phyloP scores from a whole-genome alignment of 257 asterid species.

The Ilex asprella region DNA sequence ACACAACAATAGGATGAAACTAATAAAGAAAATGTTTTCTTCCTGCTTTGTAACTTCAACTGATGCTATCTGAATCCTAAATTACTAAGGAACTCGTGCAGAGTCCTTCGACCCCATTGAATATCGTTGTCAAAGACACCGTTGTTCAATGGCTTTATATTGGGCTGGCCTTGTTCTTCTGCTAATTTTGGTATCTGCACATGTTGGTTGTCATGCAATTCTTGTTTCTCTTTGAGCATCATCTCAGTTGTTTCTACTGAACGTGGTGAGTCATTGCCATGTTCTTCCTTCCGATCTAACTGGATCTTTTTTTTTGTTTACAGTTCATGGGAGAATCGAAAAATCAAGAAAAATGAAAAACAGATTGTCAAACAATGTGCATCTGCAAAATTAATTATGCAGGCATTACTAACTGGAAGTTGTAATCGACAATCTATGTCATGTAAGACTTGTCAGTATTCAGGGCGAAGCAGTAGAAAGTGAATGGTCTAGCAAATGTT shows the following conservation, averaged over 20 bases:
- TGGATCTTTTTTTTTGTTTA: constrained; percentile 10
- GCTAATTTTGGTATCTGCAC: constrained; percentile 10
- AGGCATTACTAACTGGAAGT: not conserved
- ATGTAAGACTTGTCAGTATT: not conserved
- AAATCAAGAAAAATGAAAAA: not conserved
- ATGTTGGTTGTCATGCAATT: constrained; percentile 1
- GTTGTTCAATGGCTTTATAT: constrained; percentile 4
- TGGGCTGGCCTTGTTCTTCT: constrained; percentile 13
- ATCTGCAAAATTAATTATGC: no score
- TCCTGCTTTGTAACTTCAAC: not conserved
- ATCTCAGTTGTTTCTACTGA: constrained; percentile 19
- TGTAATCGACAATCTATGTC: not conserved
- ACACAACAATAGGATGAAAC: no score
- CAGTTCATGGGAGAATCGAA: not conserved
- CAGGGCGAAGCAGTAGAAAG: no score
- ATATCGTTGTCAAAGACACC: constrained; percentile 24
- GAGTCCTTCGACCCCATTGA: constrained; percentile 57
- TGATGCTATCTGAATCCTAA: constrained; percentile 31
- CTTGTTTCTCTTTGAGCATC: constrained; percentile 18
- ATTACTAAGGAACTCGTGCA: constrained; percentile 44
- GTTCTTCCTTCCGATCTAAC: constrained; percentile 23
- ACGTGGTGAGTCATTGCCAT: constrained; percentile 8
- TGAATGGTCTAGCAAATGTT: no score
- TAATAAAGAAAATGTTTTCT: not conserved
- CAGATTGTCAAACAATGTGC: not conserved